phyloP scores from a whole-genome alignment of 805 yeast species.

The Pichia pseudocactophila region DNA sequence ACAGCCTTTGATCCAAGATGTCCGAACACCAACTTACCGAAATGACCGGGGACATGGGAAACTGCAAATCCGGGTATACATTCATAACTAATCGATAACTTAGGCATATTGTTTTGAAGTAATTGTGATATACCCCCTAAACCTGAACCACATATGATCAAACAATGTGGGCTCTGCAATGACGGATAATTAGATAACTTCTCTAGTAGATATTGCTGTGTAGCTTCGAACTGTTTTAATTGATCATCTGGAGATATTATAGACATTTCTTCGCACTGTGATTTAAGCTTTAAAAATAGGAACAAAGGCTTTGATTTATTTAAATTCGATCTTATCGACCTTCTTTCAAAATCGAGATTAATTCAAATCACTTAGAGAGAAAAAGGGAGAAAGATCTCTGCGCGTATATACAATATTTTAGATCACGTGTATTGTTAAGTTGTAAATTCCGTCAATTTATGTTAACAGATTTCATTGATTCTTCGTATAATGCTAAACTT shows the following conservation, averaged over 20 bases:
- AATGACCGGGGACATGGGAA: constrained; percentile 88
- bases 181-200: constrained; percentile 9
- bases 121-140: constrained; percentile 72
- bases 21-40: constrained; percentile 77
- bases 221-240: constrained; percentile 8
- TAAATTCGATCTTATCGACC: too few relatives aligned
- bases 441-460: too few relatives aligned
- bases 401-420: too few relatives aligned
- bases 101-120: constrained; percentile 28
- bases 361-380: too few relatives aligned
- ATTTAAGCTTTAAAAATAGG: neutral
- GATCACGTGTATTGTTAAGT: too few relatives aligned
- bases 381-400: too few relatives aligned
- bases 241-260: constrained; percentile 7
- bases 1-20: constrained; percentile 54
- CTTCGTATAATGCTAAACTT: too few relatives aligned
- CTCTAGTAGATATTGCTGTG: constrained; percentile 11
- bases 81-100: constrained; percentile 48
- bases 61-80: constrained; percentile 72
- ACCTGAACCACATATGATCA: constrained; percentile 93
- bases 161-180: constrained; percentile 42
- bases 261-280: neutral
- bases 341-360: too few relatives aligned
- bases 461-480: too few relatives aligned
- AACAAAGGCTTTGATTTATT: neutral